Evolutionary conservation across 129 eudicot genomes (phyloP), one percentile per base, ranked within the genome.

Genomic region (Tagetes erecta): DNA sequence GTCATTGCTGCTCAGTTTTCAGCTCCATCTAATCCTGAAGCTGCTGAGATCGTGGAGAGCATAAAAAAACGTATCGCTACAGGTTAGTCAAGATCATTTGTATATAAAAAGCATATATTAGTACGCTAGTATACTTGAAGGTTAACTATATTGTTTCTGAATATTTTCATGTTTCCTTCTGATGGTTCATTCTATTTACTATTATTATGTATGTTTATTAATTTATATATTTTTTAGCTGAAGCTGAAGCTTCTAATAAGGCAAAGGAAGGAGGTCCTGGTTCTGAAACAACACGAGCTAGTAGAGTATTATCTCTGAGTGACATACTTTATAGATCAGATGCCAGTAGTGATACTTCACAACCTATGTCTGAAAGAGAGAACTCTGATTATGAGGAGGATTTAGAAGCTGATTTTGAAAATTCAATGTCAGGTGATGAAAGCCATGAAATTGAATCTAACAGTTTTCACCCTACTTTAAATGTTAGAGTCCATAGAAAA

Each of bases 331-430:
- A 86, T 65, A 89, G 87, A 13, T 81, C 97, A 36, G 99, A 84
- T 50, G 86, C 88, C 65, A 84, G 86, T 70, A 86, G 85, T 72
- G 92, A 90, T 78, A 78, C 89, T 72, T 90, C 90, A 44, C 85
- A 77, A 56, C 89, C 83, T 47, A 73, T 87, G 81, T 90, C 91
- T 39, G 99, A 81, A 44, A 85, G 96, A 76, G 99, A 91, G 64
- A 96, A 91, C 67, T 88, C 99, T 45, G 99, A 94, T 74, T 84
- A 81, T 68, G 98, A 87, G 37, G 97, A 91, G 40, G 98, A 88
- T 57, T 68, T 94, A 74, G 98, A 94, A 68, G 80, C 82, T 76
- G 96, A 88, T 75, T 88, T 91, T 75, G 97, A 88, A 82, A 85
- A 96, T 37, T 83, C 96, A 65, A 36, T 84, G 36, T 82, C 97